A percentile compares a stretch with the other conserved stretches of the same genome.
Evolutionary conservation across 805 yeast genomes (phyloP).

Genomic region (Kodamaea neixiangensis): DNA sequence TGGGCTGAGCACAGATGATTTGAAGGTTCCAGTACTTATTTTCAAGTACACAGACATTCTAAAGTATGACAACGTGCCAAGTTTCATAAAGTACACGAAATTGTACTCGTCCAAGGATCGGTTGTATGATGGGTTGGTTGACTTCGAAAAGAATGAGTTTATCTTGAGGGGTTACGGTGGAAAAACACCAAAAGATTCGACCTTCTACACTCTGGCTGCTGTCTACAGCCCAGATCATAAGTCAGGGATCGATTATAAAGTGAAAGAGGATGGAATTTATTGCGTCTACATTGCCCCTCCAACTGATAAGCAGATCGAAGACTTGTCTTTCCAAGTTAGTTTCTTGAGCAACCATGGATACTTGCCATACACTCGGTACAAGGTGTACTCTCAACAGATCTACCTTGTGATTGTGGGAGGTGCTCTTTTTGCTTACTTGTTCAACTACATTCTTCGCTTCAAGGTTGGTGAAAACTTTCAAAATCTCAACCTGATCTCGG

Average conservation of each 20-base stretch:
- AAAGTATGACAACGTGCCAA: slow-evolving; percentile 22
- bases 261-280: slow-evolving; percentile 27
- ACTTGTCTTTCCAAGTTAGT: slow-evolving; percentile 20
- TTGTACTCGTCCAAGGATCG: slow-evolving; percentile 10
- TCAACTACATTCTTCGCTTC: slow-evolving; percentile 26
- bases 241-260: slow-evolving; percentile 15
- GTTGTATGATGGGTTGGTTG: slow-evolving; percentile 15
- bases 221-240: slow-evolving; percentile 11
- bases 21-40: slow-evolving; percentile 25
- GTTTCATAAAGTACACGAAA: slow-evolving; percentile 14
- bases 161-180: background rate
- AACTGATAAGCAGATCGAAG: slow-evolving; percentile 10
- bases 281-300: slow-evolving; percentile 34
- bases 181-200: background rate
- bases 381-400: slow-evolving; percentile 17
- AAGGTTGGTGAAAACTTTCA: slow-evolving; percentile 28
- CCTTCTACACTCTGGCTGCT: background rate
- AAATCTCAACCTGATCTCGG: slow-evolving; percentile 28
- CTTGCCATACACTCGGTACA: slow-evolving; percentile 20
- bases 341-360: slow-evolving; percentile 27
- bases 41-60: slow-evolving; percentile 25
- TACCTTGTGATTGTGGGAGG: slow-evolving; percentile 18
- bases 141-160: slow-evolving; percentile 18
- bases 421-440: slow-evolving; percentile 21
- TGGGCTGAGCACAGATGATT: slow-evolving; percentile 10